These are phyloP conservation scores for Suillus bovinus DNA, from an alignment of 768 basidiomycete genomes.

Conservation along the genomic window DNA sequence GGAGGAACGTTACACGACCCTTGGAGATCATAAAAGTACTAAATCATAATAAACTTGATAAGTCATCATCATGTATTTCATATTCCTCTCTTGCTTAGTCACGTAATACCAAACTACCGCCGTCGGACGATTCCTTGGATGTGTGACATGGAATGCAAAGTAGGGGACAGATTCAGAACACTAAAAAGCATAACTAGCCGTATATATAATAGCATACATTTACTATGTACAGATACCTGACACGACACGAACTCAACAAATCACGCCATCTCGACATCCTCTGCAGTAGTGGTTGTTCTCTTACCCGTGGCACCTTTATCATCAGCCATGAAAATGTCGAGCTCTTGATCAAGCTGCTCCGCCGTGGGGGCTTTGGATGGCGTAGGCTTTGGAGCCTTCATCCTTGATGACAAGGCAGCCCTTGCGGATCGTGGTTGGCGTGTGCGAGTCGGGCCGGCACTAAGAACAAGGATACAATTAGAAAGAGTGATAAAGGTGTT, in stretches of 20 bases:
- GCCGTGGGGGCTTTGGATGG: conserved; percentile 67
- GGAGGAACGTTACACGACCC: conserved; percentile 9
- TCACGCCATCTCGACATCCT: conserved; percentile 59
- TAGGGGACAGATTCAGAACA: background rate
- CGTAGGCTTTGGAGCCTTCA: conserved; percentile 31
- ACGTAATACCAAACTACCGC: too few species aligned
- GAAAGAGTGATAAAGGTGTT: background rate
- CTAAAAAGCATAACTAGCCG: conserved; percentile 1
- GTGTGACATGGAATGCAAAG: background rate
- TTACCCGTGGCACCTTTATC: conserved; percentile 29
- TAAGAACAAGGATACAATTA: conserved; percentile 4
- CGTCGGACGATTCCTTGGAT: too few species aligned
- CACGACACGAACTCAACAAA: background rate
- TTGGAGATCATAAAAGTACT: background rate
- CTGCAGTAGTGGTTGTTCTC: conserved; percentile 21
- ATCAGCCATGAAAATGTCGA: conserved; percentile 85
- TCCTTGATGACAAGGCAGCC: conserved; percentile 14
- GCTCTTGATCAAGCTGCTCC: conserved; percentile 83
- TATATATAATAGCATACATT: conserved; percentile 8
- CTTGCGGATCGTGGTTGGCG: conserved; percentile 28
- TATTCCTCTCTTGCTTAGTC: too few species aligned
- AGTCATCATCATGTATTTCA: background rate
- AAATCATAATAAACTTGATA: background rate
- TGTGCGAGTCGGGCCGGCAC: conserved; percentile 47
- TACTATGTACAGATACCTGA: background rate